Conservation (phyloP, 179 eudicot species). For the Vitellaria paradoxa region DNA sequence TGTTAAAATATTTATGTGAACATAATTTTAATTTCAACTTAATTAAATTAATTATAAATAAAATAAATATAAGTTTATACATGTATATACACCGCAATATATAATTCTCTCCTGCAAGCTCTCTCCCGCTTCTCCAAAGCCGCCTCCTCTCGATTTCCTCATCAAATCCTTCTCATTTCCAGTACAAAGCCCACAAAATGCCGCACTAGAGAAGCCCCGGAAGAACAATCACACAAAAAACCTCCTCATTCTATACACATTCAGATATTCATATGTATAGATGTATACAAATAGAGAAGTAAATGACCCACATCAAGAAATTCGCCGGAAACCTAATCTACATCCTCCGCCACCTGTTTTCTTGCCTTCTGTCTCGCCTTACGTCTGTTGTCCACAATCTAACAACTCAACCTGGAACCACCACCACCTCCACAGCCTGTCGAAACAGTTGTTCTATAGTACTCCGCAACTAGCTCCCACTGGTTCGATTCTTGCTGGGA, state of each 20-base stretch:
- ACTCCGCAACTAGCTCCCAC: conserved; percentile 63
- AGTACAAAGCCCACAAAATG: not conserved
- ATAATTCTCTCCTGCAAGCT: too few species aligned
- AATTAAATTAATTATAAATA: too few species aligned
- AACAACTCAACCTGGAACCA: conserved; percentile 23
- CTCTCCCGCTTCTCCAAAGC: too few species aligned
- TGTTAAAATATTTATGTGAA: too few species aligned
- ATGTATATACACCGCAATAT: too few species aligned
- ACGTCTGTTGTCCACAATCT: conserved; percentile 52
- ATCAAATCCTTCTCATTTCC: not conserved
- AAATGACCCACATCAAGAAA: conserved; percentile 30
- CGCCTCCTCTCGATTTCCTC: not conserved
- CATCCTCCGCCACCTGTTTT: conserved; percentile 44
- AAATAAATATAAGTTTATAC: too few species aligned
- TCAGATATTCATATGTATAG: not conserved
- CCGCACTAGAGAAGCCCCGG: not conserved
- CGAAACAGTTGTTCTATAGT: conserved; percentile 45
- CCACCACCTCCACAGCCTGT: not conserved
- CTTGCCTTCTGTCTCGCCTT: conserved; percentile 75
- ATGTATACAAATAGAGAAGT: not conserved
- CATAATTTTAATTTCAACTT: too few species aligned
- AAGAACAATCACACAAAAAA: not conserved
- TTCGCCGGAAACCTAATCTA: conserved; percentile 28
- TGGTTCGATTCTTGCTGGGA: not conserved
- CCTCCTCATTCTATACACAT: not conserved